Evolutionary conservation across 2,329 filamentous ascomycete genomes (phyloP).

Genomic region (Colletotrichum lupini): DNA sequence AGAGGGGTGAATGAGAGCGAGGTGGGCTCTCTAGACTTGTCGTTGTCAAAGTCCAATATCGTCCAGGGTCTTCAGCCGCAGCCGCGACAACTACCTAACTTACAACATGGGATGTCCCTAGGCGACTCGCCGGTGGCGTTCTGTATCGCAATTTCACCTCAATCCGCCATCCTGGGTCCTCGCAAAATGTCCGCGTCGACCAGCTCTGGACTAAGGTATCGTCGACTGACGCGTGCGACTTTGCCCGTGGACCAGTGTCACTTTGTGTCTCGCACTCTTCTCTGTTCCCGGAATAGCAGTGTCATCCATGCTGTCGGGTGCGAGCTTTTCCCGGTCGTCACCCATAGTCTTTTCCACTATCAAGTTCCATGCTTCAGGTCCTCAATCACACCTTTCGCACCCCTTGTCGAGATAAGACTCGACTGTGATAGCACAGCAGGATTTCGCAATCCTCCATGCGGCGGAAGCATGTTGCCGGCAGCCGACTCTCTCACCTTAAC

Average conservation of each 20-base stretch:
- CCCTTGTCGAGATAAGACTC: neutral
- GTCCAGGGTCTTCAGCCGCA: neutral
- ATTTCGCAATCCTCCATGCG: neutral
- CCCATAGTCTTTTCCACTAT: neutral
- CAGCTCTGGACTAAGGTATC: neutral
- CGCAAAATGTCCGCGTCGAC: neutral
- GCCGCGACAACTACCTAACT: neutral
- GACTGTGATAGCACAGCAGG: neutral
- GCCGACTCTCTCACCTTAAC: neutral
- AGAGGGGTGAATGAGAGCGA: neutral
- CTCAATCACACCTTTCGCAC: neutral
- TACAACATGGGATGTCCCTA: slow-evolving; percentile 1
- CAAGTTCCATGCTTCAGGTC: neutral
- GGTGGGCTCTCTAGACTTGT: neutral
- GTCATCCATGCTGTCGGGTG: neutral
- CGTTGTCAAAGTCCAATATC: neutral
- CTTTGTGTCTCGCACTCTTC: neutral
- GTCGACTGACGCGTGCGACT: neutral
- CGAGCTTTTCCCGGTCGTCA: neutral
- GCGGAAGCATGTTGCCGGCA: too few relatives aligned
- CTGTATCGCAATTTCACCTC: neutral
- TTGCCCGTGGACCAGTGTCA: neutral
- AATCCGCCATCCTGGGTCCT: slow-evolving; percentile 12
- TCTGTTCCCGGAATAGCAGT: neutral
- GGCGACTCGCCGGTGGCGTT: slow-evolving; percentile 30